Base-by-base conservation (phyloP, 2,329 filamentous ascomycete genomes). In the Immersiporthe knoxdaviesiana region DNA sequence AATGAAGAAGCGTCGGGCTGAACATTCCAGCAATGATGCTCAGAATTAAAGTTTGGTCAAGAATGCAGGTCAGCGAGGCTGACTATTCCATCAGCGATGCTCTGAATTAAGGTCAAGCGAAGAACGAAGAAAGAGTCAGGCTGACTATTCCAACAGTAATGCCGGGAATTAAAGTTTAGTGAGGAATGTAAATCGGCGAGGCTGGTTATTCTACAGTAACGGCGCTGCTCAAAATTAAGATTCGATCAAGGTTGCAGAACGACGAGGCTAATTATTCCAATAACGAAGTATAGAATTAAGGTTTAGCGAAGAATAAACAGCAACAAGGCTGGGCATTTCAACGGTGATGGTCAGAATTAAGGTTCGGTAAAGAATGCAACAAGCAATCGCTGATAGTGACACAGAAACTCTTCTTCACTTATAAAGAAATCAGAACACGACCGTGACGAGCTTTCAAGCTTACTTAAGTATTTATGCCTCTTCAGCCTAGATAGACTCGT, bases 401-500 rank as follows among this genome's bases (percentile, higher is more conserved):
- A 35, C 35, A 8, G 35, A 8, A 35, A 35, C 35, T 35, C 8
- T 35, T 18, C 4, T 58, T 58, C 6, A 58, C 54, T 60, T 32
- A 60, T 18, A 35, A 35, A 18, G 18, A n/a, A 60, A 60, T 18
- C 35, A 39, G 32, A 32, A 35, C 8, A 35, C 32, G 30, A 59
- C n/a, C n/a, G n/a, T n/a, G n/a, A n/a, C n/a, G n/a, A n/a, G 30
- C 21, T 65, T 50, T 11, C 58, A 30, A 56, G 30, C 50, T 37
- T 65, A 50, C n/a, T n/a, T n/a, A n/a, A n/a, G n/a, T n/a, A n/a
- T 5, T n/a, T 21, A 1, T 35, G 27, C 10, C 47, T 35, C 24
- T 65, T 47, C 8, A 58, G 32, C 10, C 63, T 52, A n/a, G 18
- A 50, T 2, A 65, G 16, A 8, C 44, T 65, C 32, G 63, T 65